Evolutionary conservation across 2,329 filamentous ascomycete genomes (phyloP), one percentile per base, ranked within the genome.

Genomic region (Pestalotiopsis sp.): DNA sequence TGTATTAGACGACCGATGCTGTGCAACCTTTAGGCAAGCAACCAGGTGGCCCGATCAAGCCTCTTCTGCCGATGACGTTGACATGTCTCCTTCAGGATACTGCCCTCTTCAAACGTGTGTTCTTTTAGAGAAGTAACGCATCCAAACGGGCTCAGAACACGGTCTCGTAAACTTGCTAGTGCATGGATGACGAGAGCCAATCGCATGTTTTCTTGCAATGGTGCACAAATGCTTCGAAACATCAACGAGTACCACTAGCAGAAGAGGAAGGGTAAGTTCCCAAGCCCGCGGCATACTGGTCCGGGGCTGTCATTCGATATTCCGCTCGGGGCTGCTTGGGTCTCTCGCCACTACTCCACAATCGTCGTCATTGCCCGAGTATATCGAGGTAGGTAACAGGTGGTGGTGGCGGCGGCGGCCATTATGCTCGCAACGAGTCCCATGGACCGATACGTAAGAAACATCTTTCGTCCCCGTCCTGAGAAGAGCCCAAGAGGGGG

Each of bases 371-470:
- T 27, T 14, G 17, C 25, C 57, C 17, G 57, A 27, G 17, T 59
- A 27, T 6, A 36, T 27, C 61, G 13, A 13, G 39, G 4, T 38
- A 14, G 31, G 36, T 13, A 11, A 25, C 61, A 27, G 58, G 23
- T 20, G 57, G 23, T 20, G 57, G 12, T 59, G 57, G 23, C 23
- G 31, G 59, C n/a, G 59, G 31, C 59, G 59, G 59, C 27, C 11
- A 39, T 62, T 36, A 36, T 36, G 25, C 59, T 39, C 31, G 9
- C 36, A 64, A 64, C n/a, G 6, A 38, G 25, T 36, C 31, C n/a
- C 63, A 64, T 41, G 31, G 62, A 9, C 52, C 39, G 45, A 66
- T 60, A 56, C 13, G 58, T 4, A 31, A 57, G 64, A 66, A 66
- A 60, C 52, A 66, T 14, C 49, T 25, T 58, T n/a, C 14, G 25